Evolutionary conservation across 179 eudicot species (phyloP).

Genomic region (Amaranthus tricolor): DNA sequence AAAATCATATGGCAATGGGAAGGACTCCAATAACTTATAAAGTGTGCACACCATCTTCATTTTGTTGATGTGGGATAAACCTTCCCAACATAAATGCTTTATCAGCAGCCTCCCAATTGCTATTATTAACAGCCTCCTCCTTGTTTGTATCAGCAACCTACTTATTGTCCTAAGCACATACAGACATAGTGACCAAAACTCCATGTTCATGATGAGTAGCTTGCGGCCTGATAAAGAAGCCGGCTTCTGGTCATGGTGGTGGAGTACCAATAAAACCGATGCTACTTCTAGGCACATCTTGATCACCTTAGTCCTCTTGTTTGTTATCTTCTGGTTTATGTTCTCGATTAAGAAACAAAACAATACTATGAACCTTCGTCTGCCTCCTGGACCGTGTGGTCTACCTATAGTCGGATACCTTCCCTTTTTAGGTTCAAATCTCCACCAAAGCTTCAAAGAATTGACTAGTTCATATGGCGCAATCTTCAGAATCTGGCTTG

Average conservation of each 20-base stretch:
- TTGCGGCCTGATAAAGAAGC: neutral
- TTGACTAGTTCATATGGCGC: constrained; percentile 34
- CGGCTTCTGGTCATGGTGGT: constrained; percentile 4
- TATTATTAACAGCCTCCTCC: too few relatives aligned
- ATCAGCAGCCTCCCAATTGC: too few relatives aligned
- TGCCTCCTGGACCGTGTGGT: constrained; percentile 45
- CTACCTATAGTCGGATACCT: constrained; percentile 44
- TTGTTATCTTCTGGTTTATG: neutral
- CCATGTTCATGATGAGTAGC: too few relatives aligned
- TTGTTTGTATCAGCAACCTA: too few relatives aligned
- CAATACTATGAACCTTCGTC: neutral
- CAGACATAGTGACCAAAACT: too few relatives aligned
- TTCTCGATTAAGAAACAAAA: neutral
- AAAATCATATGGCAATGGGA: too few relatives aligned
- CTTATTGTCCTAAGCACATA: too few relatives aligned
- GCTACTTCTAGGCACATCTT: neutral
- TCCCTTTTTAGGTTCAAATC: constrained; percentile 32
- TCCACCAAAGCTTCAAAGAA: constrained; percentile 25
- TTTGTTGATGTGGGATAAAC: too few relatives aligned
- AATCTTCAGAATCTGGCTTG: constrained; percentile 31
- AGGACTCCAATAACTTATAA: too few relatives aligned
- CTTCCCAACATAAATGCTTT: too few relatives aligned
- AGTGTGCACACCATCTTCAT: too few relatives aligned
- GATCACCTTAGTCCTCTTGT: neutral
- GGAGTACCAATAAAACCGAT: neutral